Conservation (phyloP, 2,329 filamentous ascomycete genomes). For the Juglanconis juglandina region DNA sequence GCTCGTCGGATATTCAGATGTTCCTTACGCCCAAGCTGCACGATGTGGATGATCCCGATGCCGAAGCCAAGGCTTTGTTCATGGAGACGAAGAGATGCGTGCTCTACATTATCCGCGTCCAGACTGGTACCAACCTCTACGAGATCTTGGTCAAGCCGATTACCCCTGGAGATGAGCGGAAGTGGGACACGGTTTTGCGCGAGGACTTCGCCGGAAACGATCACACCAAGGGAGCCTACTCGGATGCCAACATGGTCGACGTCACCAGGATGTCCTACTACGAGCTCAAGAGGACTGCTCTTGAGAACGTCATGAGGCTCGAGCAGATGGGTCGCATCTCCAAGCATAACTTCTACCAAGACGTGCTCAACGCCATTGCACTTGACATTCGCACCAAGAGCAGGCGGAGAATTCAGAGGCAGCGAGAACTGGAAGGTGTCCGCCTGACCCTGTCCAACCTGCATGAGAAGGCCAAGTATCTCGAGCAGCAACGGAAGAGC, state of each 20-base stretch:
- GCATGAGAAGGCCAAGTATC: slow-evolving; percentile 82
- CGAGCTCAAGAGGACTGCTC: slow-evolving; percentile 85
- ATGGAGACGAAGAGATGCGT: slow-evolving; percentile 98
- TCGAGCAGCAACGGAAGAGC: slow-evolving; percentile 92
- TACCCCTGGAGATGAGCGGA: slow-evolving; percentile 78
- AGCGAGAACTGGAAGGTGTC: slow-evolving; percentile 84
- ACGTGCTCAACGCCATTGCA: slow-evolving; percentile 95
- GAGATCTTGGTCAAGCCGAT: slow-evolving; percentile 94
- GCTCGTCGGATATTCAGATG: slow-evolving; percentile 84
- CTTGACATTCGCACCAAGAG: slow-evolving; percentile 97
- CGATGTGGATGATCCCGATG: slow-evolving; percentile 87
- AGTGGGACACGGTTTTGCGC: slow-evolving; percentile 76
- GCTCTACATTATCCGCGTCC: slow-evolving; percentile 94
- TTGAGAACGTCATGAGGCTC: slow-evolving; percentile 89
- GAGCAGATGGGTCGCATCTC: slow-evolving; percentile 86
- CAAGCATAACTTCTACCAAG: slow-evolving; percentile 90
- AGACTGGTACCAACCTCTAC: slow-evolving; percentile 86
- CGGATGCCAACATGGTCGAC: slow-evolving; percentile 83
- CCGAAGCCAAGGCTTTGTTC: slow-evolving; percentile 85
- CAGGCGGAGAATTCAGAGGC: slow-evolving; percentile 82
- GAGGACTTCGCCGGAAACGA: slow-evolving; percentile 74
- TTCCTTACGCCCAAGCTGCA: slow-evolving; percentile 87
- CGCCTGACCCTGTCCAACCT: slow-evolving; percentile 71
- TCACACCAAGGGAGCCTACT: slow-evolving; percentile 78
- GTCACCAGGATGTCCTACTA: slow-evolving; percentile 86